Conservation (phyloP, 495 filamentous ascomycete species). For the Aspergillus mulundensis region DNA sequence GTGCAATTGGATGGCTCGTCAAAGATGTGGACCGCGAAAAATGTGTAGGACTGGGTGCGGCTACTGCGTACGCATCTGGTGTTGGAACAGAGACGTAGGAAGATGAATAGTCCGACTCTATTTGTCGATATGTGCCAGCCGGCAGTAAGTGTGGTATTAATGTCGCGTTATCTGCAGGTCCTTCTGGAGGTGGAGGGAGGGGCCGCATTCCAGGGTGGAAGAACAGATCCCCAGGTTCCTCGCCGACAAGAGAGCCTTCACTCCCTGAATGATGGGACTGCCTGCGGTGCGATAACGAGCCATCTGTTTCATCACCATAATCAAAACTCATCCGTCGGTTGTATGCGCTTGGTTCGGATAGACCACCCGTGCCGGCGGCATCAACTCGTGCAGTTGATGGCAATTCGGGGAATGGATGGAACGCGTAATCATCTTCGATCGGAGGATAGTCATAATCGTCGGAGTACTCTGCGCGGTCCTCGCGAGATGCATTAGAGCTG, state of each 20-base stretch:
- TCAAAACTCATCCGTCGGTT: constrained; percentile 79
- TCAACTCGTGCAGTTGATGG: constrained; percentile 60
- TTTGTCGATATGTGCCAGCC: constrained; percentile 51
- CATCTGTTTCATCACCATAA: constrained; percentile 74
- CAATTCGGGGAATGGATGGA: constrained; percentile 56
- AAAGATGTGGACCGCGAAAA: constrained; percentile 87
- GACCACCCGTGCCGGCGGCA: constrained; percentile 78
- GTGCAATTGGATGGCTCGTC: constrained; percentile 73
- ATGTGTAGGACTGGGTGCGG: constrained; percentile 42
- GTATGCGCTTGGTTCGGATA: constrained; percentile 65
- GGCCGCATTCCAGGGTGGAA: constrained; percentile 86
- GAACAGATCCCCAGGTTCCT: constrained; percentile 80
- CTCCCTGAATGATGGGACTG: constrained; percentile 49
- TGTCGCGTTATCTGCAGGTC: constrained; percentile 39
- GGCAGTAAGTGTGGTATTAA: constrained; percentile 50
- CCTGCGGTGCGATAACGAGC: constrained; percentile 45
- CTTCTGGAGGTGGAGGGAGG: constrained; percentile 72
- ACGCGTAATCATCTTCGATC: constrained; percentile 48
- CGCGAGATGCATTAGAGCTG: constrained; percentile 35
- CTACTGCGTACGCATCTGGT: constrained; percentile 44
- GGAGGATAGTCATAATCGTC: constrained; percentile 42
- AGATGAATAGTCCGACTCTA: constrained; percentile 43
- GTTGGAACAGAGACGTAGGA: constrained; percentile 35
- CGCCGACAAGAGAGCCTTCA: constrained; percentile 51
- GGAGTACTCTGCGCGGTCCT: constrained; percentile 29